phyloP scores from a whole-genome alignment of 2,329 filamentous ascomycete genomes.

The Magnaporthiopsis rhizophila region DNA sequence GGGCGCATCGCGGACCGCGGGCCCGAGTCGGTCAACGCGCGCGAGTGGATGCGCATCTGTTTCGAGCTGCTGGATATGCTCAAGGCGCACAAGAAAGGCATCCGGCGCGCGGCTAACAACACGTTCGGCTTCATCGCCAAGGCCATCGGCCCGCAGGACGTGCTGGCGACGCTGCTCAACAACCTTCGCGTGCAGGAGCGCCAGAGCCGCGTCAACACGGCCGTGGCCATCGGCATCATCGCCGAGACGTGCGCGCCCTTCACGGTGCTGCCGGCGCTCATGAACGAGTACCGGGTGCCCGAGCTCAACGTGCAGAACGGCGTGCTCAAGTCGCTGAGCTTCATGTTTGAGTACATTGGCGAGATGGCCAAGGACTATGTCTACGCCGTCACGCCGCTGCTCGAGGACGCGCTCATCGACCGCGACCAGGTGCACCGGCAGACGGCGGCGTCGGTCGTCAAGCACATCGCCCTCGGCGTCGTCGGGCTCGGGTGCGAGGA shows the following conservation, averaged over 20 bases:
- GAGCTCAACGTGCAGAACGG: conserved; percentile 99
- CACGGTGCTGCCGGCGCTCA: conserved; percentile 93
- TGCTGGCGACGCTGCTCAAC: conserved; percentile 89
- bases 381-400: conserved; percentile 89
- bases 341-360: conserved; percentile 98
- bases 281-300: conserved; percentile 98
- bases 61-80: conserved; percentile 99
- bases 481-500: conserved; percentile 96
- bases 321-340: conserved; percentile 92
- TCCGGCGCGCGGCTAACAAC: conserved; percentile 96
- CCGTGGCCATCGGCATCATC: conserved; percentile 96
- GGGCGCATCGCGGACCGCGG: conserved; percentile 96
- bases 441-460: conserved; percentile 92
- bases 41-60: conserved; percentile 99
- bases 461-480: conserved; percentile 96
- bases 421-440: conserved; percentile 96
- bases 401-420: conserved; percentile 96
- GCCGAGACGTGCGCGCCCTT: conserved; percentile 98
- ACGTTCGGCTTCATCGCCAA: conserved; percentile 99
- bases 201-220: conserved; percentile 96
- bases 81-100: conserved; percentile 99
- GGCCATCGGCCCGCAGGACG: conserved; percentile 95
- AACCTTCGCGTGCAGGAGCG: conserved; percentile 95
- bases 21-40: conserved; percentile 89
- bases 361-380: conserved; percentile 99